Percentiles rank a stretch among this genome's conserved stretches.
Conservation (phyloP, 768 basidiomycete species). For the Kwoniella pini region DNA sequence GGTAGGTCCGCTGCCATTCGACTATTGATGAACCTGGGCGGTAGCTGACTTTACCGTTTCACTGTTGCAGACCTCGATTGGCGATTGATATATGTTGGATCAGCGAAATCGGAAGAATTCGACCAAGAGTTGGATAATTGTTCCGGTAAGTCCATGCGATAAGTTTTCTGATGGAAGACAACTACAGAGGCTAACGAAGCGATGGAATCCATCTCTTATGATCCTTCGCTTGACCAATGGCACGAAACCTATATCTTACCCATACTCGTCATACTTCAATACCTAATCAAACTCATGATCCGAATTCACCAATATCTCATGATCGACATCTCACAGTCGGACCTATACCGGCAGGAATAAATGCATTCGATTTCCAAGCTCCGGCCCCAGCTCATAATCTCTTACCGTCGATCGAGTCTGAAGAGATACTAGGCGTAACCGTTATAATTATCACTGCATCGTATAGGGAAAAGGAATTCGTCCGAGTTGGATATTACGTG, state of each 20-base stretch:
- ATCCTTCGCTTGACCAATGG: too few relatives aligned
- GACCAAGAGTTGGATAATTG: slow-evolving; percentile 98
- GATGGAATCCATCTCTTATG: too few relatives aligned
- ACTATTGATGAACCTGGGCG: neutral
- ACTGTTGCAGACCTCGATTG: slow-evolving; percentile 83
- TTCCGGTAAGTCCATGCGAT: slow-evolving; percentile 57
- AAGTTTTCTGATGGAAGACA: neutral
- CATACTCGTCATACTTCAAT: too few relatives aligned
- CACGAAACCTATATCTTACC: too few relatives aligned
- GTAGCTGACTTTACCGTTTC: neutral
- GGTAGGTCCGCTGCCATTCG: slow-evolving; percentile 61
- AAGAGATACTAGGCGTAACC: slow-evolving; percentile 92
- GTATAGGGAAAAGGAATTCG: slow-evolving; percentile 96
- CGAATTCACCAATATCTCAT: too few relatives aligned
- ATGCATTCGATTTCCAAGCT: slow-evolving; percentile 95
- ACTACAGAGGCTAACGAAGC: neutral
- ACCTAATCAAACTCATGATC: too few relatives aligned
- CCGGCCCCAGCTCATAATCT: slow-evolving; percentile 76
- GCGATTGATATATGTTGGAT: slow-evolving; percentile 95
- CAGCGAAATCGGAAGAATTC: slow-evolving; percentile 81
- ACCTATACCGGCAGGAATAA: slow-evolving; percentile 93
- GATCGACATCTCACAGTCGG: slow-evolving; percentile 68
- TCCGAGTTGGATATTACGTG: slow-evolving; percentile 99
- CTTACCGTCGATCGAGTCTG: slow-evolving; percentile 66
- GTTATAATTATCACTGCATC: slow-evolving; percentile 95